Evolutionary conservation across 2,329 filamentous ascomycete genomes (phyloP).

Genomic region (Emmonsiellopsis sp.): DNA sequence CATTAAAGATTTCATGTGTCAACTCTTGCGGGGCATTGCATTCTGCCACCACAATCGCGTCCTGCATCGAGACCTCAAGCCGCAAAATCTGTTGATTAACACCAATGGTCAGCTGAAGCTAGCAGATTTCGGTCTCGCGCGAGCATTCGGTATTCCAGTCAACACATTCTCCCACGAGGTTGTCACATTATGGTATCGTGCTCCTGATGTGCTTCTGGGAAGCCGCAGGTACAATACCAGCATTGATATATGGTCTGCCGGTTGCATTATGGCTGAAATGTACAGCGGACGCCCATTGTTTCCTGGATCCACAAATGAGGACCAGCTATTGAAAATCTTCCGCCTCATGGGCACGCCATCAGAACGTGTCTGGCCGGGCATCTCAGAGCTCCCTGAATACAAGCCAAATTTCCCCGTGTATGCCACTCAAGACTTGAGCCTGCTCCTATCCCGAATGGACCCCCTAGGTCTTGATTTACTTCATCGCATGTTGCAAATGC

Average conservation of each 20-base stretch:
- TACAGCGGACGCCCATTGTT: constrained; percentile 95
- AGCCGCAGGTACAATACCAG: constrained; percentile 96
- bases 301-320: constrained; percentile 95
- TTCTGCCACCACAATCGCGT: constrained; percentile 98
- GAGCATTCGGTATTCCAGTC: constrained; percentile 92
- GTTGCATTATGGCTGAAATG: constrained; percentile 99
- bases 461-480: constrained; percentile 80
- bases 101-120: constrained; percentile 83
- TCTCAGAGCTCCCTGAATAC: constrained; percentile 91
- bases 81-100: constrained; percentile 94
- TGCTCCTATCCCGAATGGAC: constrained; percentile 86
- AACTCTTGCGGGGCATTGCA: constrained; percentile 87
- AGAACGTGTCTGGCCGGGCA: constrained; percentile 90
- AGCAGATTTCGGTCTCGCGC: constrained; percentile 86
- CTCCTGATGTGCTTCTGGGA: constrained; percentile 87
- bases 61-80: constrained; percentile 89
- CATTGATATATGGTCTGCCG: constrained; percentile 98
- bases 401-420: constrained; percentile 92
- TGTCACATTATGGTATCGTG: constrained; percentile 94
- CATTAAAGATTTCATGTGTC: constrained; percentile 99
- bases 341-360: constrained; percentile 96
- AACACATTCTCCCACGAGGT: constrained; percentile 99
- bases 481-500: constrained; percentile 81
- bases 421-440: constrained; percentile 78
- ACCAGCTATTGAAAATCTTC: constrained; percentile 95